phyloP scores from a whole-genome alignment of 768 basidiomycete genomes.

The Butyriboletus loyo region DNA sequence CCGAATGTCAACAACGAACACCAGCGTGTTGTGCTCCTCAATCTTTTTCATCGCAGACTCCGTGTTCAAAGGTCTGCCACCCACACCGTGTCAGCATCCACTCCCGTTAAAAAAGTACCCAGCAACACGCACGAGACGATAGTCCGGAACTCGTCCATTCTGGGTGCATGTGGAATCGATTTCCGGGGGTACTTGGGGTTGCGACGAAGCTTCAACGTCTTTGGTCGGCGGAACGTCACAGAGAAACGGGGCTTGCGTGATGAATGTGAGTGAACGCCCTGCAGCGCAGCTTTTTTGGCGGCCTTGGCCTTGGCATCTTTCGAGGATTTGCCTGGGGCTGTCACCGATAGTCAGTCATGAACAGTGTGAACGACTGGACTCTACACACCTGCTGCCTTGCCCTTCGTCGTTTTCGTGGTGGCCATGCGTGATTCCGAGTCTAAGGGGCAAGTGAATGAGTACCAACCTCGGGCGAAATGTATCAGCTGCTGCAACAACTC shows the following conservation, averaged over 20 bases:
- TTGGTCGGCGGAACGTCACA: conserved; percentile 94
- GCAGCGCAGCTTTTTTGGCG: conserved; percentile 95
- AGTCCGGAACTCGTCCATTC: conserved; percentile 96
- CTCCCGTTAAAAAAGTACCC: neutral
- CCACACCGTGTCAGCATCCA: neutral
- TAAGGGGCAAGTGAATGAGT: conserved; percentile 6
- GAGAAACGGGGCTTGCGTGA: conserved; percentile 79
- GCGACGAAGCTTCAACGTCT: conserved; percentile 82
- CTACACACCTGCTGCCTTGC: conserved; percentile 48
- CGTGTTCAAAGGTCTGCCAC: conserved; percentile 77
- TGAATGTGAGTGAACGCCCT: conserved; percentile 74
- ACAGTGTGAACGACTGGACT: conserved; percentile 26
- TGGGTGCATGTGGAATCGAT: conserved; percentile 83
- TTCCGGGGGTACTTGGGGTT: conserved; percentile 95
- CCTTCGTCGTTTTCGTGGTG: conserved; percentile 65
- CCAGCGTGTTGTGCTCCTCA: conserved; percentile 98
- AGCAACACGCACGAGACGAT: conserved; percentile 73
- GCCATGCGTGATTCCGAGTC: conserved; percentile 47
- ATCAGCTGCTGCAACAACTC: neutral
- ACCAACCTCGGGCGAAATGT: neutral
- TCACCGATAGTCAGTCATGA: neutral
- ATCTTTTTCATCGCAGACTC: conserved; percentile 99
- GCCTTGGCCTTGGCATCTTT: conserved; percentile 77
- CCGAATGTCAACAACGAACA: conserved; percentile 94
- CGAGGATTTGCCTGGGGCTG: conserved; percentile 27